A percentile compares a stretch with the other conserved stretches of the same genome.
Evolutionary conservation across 2,329 filamentous ascomycete genomes (phyloP).

Genomic region (Calonectria pauciramosa): DNA sequence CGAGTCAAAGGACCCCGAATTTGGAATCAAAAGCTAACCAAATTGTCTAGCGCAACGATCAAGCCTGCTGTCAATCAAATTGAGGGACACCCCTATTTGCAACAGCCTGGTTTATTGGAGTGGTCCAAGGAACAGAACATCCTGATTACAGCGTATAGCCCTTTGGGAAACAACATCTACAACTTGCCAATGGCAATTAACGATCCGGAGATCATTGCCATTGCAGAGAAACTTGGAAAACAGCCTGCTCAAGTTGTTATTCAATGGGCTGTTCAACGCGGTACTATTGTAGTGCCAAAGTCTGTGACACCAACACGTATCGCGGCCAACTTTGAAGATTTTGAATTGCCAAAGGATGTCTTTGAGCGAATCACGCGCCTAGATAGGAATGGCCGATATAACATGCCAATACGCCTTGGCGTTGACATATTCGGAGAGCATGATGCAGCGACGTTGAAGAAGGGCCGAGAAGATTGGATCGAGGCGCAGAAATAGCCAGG

Average conservation of each 20-base stretch:
- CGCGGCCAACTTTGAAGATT: conserved; percentile 57
- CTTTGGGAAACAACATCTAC: conserved; percentile 69
- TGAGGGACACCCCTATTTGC: conserved; percentile 60
- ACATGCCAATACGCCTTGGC: conserved; percentile 26
- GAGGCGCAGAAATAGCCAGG: conserved; percentile 22
- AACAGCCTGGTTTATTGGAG: conserved; percentile 69
- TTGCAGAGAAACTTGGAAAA: conserved; percentile 63
- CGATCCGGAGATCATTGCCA: conserved; percentile 61
- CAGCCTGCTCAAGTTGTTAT: conserved; percentile 64
- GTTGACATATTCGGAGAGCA: conserved; percentile 32
- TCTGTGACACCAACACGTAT: conserved; percentile 67
- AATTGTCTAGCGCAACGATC: conserved; percentile 59
- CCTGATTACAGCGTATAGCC: conserved; percentile 74
- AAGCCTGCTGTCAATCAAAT: conserved; percentile 67
- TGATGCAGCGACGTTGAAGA: conserved; percentile 21
- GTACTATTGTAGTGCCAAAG: conserved; percentile 67
- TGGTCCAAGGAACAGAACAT: conserved; percentile 62
- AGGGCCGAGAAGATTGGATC: conserved; percentile 26
- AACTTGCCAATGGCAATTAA: conserved; percentile 61
- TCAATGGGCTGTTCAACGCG: conserved; percentile 67
- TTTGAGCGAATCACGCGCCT: conserved; percentile 19
- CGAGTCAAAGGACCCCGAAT: not conserved
- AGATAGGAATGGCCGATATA: conserved; percentile 31
- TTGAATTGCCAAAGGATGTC: conserved; percentile 20
- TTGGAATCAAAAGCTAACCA: not conserved